Percentiles rank a stretch among this genome's conserved stretches.
Conservation (phyloP, 305 asterid species). For the Fraxinus greggii region DNA sequence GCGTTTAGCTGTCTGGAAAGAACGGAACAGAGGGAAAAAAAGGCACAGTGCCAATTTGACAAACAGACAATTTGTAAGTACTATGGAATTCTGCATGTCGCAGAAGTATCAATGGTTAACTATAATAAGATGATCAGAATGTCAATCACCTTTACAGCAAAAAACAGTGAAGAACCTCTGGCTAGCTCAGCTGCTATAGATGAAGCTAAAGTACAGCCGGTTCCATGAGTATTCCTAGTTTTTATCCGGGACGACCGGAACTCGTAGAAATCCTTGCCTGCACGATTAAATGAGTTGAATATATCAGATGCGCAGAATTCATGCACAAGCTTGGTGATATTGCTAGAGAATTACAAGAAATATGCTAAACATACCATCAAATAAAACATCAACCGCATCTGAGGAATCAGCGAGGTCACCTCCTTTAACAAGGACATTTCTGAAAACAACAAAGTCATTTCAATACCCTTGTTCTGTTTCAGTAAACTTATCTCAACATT, state of each 20-base stretch:
- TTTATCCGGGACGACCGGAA: conserved; percentile 62
- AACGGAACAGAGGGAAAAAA: neutral
- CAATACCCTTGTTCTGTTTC: neutral
- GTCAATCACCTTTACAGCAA: conserved; percentile 75
- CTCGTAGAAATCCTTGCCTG: conserved; percentile 77
- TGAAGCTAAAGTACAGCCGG: conserved; percentile 95
- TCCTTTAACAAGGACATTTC: conserved; percentile 93
- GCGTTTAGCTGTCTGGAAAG: conserved; percentile 71
- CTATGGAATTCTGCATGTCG: neutral
- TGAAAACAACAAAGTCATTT: conserved; percentile 35
- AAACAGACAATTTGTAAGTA: conserved; percentile 5
- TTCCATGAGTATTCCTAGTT: conserved; percentile 83
- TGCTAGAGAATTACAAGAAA: conserved; percentile 19
- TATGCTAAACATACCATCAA: conserved; percentile 62
- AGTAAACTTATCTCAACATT: conserved; percentile 10
- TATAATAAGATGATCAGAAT: conserved; percentile 5
- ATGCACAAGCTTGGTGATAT: neutral
- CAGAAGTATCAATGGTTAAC: conserved; percentile 15
- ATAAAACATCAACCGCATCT: conserved; percentile 89
- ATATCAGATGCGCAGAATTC: conserved; percentile 7
- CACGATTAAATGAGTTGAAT: conserved; percentile 30
- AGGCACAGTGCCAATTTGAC: conserved; percentile 8
- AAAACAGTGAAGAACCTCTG: conserved; percentile 65
- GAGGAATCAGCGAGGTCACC: conserved; percentile 79
- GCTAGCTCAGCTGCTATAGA: conserved; percentile 93